Percentiles rank a stretch among this genome's conserved stretches.
phyloP scores from a whole-genome alignment of 164 flowering plant genomes.

The Amborella trichopoda region DNA sequence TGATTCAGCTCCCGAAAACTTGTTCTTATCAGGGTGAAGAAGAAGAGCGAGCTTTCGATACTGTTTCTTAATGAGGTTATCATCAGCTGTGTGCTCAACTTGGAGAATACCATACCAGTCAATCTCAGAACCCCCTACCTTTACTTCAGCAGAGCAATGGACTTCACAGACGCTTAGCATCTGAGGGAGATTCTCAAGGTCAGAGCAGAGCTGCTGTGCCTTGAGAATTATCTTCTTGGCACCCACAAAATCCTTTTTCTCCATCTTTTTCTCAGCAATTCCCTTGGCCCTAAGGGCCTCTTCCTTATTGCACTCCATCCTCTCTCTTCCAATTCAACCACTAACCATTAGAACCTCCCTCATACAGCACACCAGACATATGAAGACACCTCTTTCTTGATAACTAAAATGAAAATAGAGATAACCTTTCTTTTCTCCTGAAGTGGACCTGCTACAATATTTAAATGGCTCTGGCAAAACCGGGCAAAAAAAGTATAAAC shows the following conservation, averaged over 20 bases:
- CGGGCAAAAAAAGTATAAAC: no score
- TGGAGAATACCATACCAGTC: slow-evolving; percentile 84
- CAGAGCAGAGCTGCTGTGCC: slow-evolving; percentile 58
- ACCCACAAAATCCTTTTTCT: slow-evolving; percentile 44
- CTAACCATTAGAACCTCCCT: no score
- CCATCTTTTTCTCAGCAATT: slow-evolving; percentile 62
- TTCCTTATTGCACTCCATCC: slow-evolving; percentile 86
- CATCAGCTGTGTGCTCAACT: slow-evolving; percentile 52
- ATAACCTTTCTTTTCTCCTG: no score
- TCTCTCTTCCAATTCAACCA: no score
- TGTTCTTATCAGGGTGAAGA: slow-evolving; percentile 89
- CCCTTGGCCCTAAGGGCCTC: slow-evolving; percentile 70
- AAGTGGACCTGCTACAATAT: no score
- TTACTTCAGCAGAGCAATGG: slow-evolving; percentile 52
- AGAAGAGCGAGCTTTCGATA: slow-evolving; percentile 59
- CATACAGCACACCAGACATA: no score
- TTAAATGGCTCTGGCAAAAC: no score
- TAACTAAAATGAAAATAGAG: no score
- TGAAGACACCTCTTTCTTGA: no score
- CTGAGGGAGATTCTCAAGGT: slow-evolving; percentile 49
- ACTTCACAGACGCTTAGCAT: slow-evolving; percentile 70
- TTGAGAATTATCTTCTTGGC: slow-evolving; percentile 44
- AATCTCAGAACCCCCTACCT: slow-evolving; percentile 27
- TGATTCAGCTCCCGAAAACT: slow-evolving; percentile 73
- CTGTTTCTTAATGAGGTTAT: slow-evolving; percentile 57